Base-by-base conservation (phyloP, 352 stramenopile species). In the Phytophthora sansomeana region DNA sequence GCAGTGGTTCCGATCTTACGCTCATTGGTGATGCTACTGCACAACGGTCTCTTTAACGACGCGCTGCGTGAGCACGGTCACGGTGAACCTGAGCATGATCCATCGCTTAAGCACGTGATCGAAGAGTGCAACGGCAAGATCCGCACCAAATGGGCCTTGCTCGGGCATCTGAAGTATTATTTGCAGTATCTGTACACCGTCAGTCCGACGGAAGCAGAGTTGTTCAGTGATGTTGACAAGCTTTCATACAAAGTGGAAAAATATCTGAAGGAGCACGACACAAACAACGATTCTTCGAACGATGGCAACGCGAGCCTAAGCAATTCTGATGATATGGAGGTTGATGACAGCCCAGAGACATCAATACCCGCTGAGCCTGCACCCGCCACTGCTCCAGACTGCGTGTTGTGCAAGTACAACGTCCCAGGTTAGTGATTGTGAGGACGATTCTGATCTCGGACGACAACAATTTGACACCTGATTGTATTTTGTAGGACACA, bases 321-420 rank as follows among this genome's bases (percentile, higher is more conserved):
- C 17, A 65, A 70, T n/a, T 63, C 42, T 5, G 65, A 75, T 39
- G 59, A 54, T 2, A 75, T 56, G 33, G 67, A 74, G 35, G 49
- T 67, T 1, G 64, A 81, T 32, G 64, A 71, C 9, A 36, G 14
- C 8, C 33, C 51, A 10, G 43, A 63, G 26, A 41, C 24, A 32
- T 43, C 53, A 71, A 38, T 43, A 38, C 30, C 61, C 35, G 47
- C 36, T 16, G 62, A 72, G 24, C 42, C 53, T 41, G 10, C 32
- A 54, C 58, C 63, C n/a, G 13, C 60, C 28, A 10, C 65, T 13
- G 36, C 64, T 21, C 51, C 56, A 28, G 60, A 78, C 2, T 95
- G 87, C 47, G 78, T 95, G 4, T 42, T 95, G 39, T 95, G 87
- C 74, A 91, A 93, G 56, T 95, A 80, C 70, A 90, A 91, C 24